Evolutionary conservation across 208 protist genomes (phyloP).

Genomic region (Wallacemonas collosoma): DNA sequence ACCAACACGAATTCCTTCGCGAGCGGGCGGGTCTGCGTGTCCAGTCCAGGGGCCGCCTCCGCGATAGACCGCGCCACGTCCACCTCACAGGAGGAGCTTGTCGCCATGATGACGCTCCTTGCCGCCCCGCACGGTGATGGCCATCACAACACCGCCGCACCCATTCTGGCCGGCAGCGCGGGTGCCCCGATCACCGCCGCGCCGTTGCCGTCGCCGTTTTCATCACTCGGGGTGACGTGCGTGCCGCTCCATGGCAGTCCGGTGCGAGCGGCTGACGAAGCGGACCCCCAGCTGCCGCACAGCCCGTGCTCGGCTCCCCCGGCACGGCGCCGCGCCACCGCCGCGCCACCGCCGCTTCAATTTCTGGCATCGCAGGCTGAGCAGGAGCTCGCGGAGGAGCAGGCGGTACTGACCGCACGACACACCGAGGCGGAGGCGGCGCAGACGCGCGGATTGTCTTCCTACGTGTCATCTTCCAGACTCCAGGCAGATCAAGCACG

Average conservation of each 20-base stretch:
- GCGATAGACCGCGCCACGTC: background rate
- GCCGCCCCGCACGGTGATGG: background rate
- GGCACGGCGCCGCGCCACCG: constrained; percentile 3
- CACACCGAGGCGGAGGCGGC: no score
- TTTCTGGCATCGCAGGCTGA: background rate
- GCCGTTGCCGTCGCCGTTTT: no score
- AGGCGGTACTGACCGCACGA: background rate
- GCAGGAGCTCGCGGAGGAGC: background rate
- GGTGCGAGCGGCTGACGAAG: no score
- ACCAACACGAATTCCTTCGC: constrained; percentile 10
- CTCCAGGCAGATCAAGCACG: no score
- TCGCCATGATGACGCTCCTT: background rate
- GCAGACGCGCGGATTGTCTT: no score
- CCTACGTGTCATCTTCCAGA: no score
- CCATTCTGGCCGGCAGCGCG: no score
- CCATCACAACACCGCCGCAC: background rate
- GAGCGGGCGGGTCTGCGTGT: background rate
- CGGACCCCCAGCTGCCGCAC: background rate
- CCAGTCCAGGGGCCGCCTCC: background rate
- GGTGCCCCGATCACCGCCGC: no score
- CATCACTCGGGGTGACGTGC: no score
- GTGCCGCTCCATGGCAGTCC: no score
- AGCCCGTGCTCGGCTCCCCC: background rate
- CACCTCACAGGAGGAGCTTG: background rate
- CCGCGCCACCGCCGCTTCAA: background rate